These are phyloP conservation scores for Chlorella sp. DNA, from an alignment of 139 green algal species.

Conservation along the genomic window DNA sequence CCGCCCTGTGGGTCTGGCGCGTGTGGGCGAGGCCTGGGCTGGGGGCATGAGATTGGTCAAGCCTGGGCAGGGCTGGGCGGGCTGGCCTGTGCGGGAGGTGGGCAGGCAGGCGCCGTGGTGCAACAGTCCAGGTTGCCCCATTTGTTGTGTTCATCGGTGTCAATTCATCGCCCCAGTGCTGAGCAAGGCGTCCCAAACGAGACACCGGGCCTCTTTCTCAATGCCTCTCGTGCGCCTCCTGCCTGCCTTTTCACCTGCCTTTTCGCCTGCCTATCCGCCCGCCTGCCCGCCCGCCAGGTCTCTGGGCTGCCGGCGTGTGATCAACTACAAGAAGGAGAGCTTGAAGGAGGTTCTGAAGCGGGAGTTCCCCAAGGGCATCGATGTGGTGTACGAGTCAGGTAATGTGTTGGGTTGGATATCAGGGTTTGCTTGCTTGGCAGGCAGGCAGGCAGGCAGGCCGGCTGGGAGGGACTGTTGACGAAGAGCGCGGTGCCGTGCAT, in stretches of 20 bases:
- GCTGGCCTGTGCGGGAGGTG: not conserved
- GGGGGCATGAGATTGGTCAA: too few species aligned
- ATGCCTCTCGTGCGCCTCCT: not conserved
- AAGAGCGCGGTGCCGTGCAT: too few species aligned
- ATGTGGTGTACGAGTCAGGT: constrained; percentile 74
- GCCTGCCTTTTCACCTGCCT: too few species aligned
- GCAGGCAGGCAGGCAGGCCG: too few species aligned
- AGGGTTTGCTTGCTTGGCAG: not conserved
- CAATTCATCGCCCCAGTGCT: too few species aligned
- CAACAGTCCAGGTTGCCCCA: too few species aligned
- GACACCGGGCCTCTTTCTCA: too few species aligned
- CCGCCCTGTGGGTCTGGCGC: not conserved
- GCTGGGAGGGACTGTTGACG: too few species aligned
- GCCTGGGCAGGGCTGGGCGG: not conserved
- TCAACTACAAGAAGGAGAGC: constrained; percentile 83
- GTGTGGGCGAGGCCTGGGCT: not conserved
- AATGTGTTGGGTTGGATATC: not conserved
- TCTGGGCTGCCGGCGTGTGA: constrained; percentile 84
- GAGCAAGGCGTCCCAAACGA: too few species aligned
- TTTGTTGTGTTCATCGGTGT: too few species aligned
- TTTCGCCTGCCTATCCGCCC: too few species aligned
- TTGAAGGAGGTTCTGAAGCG: constrained; percentile 63
- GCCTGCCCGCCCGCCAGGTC: not conserved
- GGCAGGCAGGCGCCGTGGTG: not conserved
- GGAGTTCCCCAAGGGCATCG: constrained; percentile 69